Conservation (phyloP, 1,284 basidiomycete species). For the Leccinum laetum region DNA sequence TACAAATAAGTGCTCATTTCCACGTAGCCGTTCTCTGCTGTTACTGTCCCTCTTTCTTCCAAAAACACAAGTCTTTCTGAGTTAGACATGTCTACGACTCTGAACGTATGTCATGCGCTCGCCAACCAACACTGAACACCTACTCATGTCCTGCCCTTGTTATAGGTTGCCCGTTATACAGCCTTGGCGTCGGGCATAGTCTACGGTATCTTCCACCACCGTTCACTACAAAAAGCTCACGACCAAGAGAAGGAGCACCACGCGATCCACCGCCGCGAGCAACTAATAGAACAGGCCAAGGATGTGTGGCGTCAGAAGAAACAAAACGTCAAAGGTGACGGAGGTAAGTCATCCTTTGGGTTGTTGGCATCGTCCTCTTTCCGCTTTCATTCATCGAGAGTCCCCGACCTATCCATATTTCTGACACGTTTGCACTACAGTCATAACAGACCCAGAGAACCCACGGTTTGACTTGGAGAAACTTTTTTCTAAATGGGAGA, state of each 20-base stretch:
- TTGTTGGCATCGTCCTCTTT: neutral
- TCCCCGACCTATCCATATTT: neutral
- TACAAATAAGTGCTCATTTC: constrained; percentile 9
- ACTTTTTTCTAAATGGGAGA: constrained; percentile 77
- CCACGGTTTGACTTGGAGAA: constrained; percentile 98
- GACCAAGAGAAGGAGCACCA: constrained; percentile 72
- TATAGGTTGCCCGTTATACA: constrained; percentile 93
- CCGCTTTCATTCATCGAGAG: neutral
- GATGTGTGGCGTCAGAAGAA: constrained; percentile 87
- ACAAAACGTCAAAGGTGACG: constrained; percentile 46
- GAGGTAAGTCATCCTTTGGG: constrained; percentile 43
- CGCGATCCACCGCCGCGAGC: constrained; percentile 71
- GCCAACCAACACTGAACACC: neutral
- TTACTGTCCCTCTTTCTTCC: constrained; percentile 17
- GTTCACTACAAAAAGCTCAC: constrained; percentile 84
- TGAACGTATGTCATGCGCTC: constrained; percentile 48
- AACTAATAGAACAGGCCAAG: constrained; percentile 86
- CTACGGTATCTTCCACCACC: constrained; percentile 93
- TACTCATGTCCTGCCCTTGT: constrained; percentile 18
- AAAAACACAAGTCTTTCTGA: constrained; percentile 15
- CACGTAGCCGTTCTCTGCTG: constrained; percentile 13
- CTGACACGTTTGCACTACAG: constrained; percentile 42
- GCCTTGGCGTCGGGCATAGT: constrained; percentile 87
- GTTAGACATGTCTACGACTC: constrained; percentile 57
- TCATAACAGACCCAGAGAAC: constrained; percentile 92